Base-by-base conservation (phyloP, 2,329 filamentous ascomycete genomes). In the Clarireedia sp. region DNA sequence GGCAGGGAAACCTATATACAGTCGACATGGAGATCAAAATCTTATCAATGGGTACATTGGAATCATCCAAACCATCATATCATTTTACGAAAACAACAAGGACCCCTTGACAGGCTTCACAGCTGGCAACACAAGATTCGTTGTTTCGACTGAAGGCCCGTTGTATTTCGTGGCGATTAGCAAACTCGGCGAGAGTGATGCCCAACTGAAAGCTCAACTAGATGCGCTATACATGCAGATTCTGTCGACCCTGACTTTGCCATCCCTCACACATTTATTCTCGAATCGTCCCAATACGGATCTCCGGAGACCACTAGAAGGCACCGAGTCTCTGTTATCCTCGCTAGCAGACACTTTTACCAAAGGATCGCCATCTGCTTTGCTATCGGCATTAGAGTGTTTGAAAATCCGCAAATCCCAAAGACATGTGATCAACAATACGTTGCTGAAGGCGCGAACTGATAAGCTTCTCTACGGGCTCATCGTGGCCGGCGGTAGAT, bases 171-270 rank as follows among this genome's bases (percentile, higher is more conserved):
- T 97, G 48, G 92, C 91, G 45, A 94, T 97, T 66, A 96, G 90
- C 68, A 86, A 86, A 59, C 80, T 99, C 10, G 84, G 86, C n/a
- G 94, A 99, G 71, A 96, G 89, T 68, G 92, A 97, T 67, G 75
- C 82, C 4, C 92, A 99, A 70, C 79, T 99, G 19, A 83, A 89
- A 53, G 81, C 84, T 19, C 94, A 99, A 69, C 81, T 99, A 2
- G 90, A 96, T 62, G 91, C 92, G 12, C 74, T 99, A 38, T 99
- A 99, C 70, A 97, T 96, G 89, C 94, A 99, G 71, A 96, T 99
- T 51, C 73, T 99, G 24, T 97, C 94, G 1, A 99, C 95, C 0
- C 74, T 99, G 57, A 99, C 94, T 0, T 78, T 99, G 8, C 92
- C 94, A 0, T 87, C 83, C 14, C 79, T 99, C 61, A 88, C 85